A percentile compares a stretch with the other conserved stretches of the same genome.
Conservation (phyloP, 371 early-diverging fungal species). For the Apophysomyces trapeziformis region DNA sequence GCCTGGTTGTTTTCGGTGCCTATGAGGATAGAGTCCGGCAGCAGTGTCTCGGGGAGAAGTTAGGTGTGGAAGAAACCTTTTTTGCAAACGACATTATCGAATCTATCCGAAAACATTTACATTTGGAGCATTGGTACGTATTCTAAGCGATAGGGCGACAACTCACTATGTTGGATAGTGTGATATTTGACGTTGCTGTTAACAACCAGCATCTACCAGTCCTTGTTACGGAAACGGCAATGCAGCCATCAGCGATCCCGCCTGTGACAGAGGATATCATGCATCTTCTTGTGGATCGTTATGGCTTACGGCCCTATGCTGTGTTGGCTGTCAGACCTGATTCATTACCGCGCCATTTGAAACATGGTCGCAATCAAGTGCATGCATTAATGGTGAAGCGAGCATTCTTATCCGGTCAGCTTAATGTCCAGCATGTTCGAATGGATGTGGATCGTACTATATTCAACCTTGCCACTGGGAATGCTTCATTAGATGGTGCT, state of each 20-base stretch:
- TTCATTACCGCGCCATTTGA: constrained; percentile 65
- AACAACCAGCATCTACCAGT: constrained; percentile 70
- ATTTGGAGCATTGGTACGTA: constrained; percentile 61
- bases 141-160: background rate
- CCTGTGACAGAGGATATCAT: constrained; percentile 59
- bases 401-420: constrained; percentile 62
- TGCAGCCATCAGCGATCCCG: constrained; percentile 42
- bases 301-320: constrained; percentile 63
- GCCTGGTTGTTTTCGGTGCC: constrained; percentile 71
- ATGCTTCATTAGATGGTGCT: constrained; percentile 38
- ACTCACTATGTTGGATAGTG: constrained; percentile 35
- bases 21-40: constrained; percentile 74
- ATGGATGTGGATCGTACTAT: constrained; percentile 55
- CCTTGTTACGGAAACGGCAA: constrained; percentile 63
- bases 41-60: constrained; percentile 41
- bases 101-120: constrained; percentile 50
- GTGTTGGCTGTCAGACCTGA: constrained; percentile 59
- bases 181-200: constrained; percentile 62
- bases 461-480: constrained; percentile 50
- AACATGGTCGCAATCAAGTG: constrained; percentile 65
- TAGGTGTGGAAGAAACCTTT: constrained; percentile 52
- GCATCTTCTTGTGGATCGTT: constrained; percentile 54
- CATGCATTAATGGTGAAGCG: constrained; percentile 64
- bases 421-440: constrained; percentile 44
- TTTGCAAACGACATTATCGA: constrained; percentile 56